Conservation (phyloP, 345 rosid species). For the Clausena lansium region DNA sequence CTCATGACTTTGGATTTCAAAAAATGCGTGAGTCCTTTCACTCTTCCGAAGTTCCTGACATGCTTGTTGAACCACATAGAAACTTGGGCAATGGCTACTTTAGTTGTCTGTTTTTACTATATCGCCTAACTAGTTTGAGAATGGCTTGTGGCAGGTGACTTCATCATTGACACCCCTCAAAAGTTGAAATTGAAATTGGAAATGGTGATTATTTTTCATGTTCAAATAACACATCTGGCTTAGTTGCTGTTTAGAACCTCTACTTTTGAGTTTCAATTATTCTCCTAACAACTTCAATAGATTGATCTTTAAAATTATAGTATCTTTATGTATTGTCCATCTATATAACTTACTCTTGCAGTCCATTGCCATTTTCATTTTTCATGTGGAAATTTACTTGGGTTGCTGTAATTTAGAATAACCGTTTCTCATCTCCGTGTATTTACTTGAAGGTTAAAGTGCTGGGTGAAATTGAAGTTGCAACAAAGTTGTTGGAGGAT, state of each 20-base stretch:
- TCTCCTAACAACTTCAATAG: background rate
- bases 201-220: conserved; percentile 51
- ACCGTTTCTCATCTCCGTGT: conserved; percentile 20
- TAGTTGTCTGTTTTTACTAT: background rate
- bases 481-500: conserved; percentile 68
- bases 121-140: conserved; percentile 11
- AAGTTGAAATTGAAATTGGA: conserved; percentile 80
- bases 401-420: conserved; percentile 13
- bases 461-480: conserved; percentile 83
- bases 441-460: conserved; percentile 70
- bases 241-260: conserved; percentile 6
- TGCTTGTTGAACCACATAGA: background rate
- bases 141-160: conserved; percentile 61
- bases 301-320: background rate
- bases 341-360: background rate
- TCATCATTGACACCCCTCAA: conserved; percentile 80
- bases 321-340: background rate
- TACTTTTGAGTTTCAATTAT: background rate
- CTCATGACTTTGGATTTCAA: conserved; percentile 86
- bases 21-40: conserved; percentile 72
- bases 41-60: conserved; percentile 1
- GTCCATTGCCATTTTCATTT: background rate
- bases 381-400: background rate
- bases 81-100: background rate
- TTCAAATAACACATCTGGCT: conserved; percentile 7